A percentile compares a stretch with the other conserved stretches of the same genome.
Evolutionary conservation across 805 yeast genomes (phyloP).

Genomic region (Saccharomycopsis javanensis): DNA sequence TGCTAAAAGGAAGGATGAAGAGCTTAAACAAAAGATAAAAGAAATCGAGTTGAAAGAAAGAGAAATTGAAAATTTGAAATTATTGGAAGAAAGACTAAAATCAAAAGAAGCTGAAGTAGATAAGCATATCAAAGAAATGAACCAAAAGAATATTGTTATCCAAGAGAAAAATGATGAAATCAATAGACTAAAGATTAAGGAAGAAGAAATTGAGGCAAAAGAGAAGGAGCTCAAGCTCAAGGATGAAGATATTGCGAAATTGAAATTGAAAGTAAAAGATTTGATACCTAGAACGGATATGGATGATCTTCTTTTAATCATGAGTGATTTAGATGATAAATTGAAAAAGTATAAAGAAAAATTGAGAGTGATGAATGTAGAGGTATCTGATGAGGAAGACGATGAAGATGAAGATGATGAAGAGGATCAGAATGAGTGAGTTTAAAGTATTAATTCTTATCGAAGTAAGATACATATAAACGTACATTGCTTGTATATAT

Average conservation of each 20-base stretch:
- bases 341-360: constrained; percentile 38
- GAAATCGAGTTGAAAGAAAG: background rate
- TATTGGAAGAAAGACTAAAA: background rate
- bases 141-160: background rate
- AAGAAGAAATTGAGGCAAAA: background rate
- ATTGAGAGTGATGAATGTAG: constrained; percentile 37
- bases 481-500: background rate
- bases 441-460: background rate
- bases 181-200: background rate
- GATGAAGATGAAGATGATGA: constrained; percentile 51
- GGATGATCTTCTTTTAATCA: constrained; percentile 54
- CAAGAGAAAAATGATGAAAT: constrained; percentile 2
- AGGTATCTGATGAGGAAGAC: constrained; percentile 24
- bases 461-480: background rate
- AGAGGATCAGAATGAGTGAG: constrained; percentile 33
- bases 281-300: constrained; percentile 40
- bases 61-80: background rate
- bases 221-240: background rate
- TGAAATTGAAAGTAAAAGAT: background rate
- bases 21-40: background rate
- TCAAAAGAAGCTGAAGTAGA: background rate
- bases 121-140: background rate
- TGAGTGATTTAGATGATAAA: constrained; percentile 56
- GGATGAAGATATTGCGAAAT: background rate
- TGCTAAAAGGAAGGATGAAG: background rate